phyloP scores from a whole-genome alignment of 192 early-diverging fungal genomes.

The Mortierella claussenii region DNA sequence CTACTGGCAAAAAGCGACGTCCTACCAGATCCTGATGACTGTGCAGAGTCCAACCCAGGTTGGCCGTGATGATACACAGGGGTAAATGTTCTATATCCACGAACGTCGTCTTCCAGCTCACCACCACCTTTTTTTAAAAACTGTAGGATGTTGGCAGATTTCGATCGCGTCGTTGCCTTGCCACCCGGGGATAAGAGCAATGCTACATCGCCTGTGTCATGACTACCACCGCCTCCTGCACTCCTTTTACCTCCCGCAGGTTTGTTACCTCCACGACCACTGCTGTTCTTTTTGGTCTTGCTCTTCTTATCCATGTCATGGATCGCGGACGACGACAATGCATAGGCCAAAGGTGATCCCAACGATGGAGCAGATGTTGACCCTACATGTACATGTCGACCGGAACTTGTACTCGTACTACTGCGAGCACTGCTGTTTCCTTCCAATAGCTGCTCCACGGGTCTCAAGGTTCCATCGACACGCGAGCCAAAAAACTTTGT shows the following conservation, averaged over 20 bases:
- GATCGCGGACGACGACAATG: constrained; percentile 39
- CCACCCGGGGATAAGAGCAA: constrained; percentile 10
- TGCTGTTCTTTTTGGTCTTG: constrained; percentile 3
- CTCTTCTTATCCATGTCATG: constrained; percentile 28
- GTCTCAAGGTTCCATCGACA: constrained; percentile 38
- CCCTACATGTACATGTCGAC: no score
- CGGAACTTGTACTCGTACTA: no score
- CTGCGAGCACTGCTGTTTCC: no score
- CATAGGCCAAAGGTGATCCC: constrained; percentile 34
- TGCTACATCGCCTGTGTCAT: no score
- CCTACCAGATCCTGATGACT: no score
- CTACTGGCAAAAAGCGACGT: no score
- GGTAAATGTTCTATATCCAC: background rate
- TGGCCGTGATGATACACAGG: no score
- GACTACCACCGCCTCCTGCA: constrained; percentile 2
- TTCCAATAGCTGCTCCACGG: constrained; percentile 21
- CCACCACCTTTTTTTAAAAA: constrained; percentile 17
- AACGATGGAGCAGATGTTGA: constrained; percentile 3
- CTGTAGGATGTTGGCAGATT: constrained; percentile 23
- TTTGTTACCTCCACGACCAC: background rate
- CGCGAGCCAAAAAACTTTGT: constrained; percentile 52
- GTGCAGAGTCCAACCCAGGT: no score
- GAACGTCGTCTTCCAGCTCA: background rate
- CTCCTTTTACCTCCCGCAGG: constrained; percentile 6
- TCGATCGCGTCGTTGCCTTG: background rate